Evolutionary conservation across 345 rosid species (phyloP).

Genomic region (Eucalyptus microcorys): DNA sequence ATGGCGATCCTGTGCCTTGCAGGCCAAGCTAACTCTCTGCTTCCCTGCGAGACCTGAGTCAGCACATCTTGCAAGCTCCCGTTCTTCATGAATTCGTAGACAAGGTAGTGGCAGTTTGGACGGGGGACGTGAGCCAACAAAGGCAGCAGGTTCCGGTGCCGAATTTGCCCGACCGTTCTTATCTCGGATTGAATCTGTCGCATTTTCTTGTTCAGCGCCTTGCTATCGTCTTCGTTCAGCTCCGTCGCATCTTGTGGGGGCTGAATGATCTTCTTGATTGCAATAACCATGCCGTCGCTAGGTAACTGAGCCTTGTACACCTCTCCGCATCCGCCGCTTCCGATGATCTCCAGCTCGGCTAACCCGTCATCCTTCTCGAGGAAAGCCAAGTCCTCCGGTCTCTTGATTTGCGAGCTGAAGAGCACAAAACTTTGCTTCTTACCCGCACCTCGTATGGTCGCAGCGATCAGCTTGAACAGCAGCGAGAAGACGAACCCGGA

Average conservation of each 20-base stretch:
- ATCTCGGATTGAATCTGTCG: conserved; percentile 76
- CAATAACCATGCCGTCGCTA: conserved; percentile 48
- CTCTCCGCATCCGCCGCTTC: conserved; percentile 80
- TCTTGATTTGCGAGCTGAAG: conserved; percentile 67
- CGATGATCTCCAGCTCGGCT: conserved; percentile 43
- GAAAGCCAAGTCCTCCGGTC: conserved; percentile 52
- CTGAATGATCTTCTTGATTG: conserved; percentile 59
- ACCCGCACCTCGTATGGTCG: conserved; percentile 28
- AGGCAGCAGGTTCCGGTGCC: conserved; percentile 70
- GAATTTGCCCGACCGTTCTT: conserved; percentile 61
- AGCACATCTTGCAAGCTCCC: conserved; percentile 69
- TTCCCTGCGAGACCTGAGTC: conserved; percentile 26
- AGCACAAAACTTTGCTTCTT: conserved; percentile 37
- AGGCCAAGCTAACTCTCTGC: conserved; percentile 44
- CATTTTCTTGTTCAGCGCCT: conserved; percentile 50
- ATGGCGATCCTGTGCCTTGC: conserved; percentile 53
- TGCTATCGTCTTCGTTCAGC: conserved; percentile 55
- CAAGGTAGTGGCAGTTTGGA: conserved; percentile 64
- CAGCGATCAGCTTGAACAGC: conserved; percentile 34
- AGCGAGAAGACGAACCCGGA: conserved; percentile 58
- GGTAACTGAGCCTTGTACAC: conserved; percentile 70
- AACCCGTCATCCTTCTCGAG: conserved; percentile 57
- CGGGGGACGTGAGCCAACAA: conserved; percentile 62
- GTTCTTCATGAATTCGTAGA: conserved; percentile 78
- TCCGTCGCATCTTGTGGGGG: conserved; percentile 53